These are phyloP conservation scores for Bonia amplexicaulis DNA, from an alignment of 176 grass and related monocot species.

Conservation along the genomic window DNA sequence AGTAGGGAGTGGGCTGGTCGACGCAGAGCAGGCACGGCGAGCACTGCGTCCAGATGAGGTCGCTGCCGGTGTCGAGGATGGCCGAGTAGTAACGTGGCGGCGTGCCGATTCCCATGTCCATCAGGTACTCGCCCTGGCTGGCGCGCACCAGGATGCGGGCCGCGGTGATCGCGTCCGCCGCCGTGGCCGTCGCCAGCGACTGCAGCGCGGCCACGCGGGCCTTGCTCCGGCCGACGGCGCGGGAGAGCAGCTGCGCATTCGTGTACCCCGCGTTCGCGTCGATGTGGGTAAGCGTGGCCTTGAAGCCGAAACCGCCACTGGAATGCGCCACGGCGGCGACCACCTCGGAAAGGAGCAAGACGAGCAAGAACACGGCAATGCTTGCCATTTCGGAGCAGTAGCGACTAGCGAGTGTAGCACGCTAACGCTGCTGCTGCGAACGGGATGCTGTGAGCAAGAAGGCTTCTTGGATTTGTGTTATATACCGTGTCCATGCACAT, in stretches of 20 bases:
- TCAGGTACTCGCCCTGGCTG: conserved; percentile 67
- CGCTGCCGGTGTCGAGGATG: conserved; percentile 63
- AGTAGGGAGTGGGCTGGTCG: conserved; percentile 54
- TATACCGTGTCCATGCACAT: conserved; percentile 15
- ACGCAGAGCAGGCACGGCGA: conserved; percentile 50
- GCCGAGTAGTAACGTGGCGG: conserved; percentile 52
- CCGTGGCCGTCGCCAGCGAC: conserved; percentile 26
- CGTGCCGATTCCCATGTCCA: conserved; percentile 66
- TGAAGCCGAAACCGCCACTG: conserved; percentile 25
- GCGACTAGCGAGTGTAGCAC: neutral
- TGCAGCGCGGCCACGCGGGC: conserved; percentile 37
- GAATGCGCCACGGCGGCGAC: neutral
- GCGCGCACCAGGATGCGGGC: conserved; percentile 37
- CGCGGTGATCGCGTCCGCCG: conserved; percentile 24
- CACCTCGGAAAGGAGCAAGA: neutral
- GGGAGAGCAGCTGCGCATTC: conserved; percentile 36
- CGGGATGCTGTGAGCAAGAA: conserved; percentile 34
- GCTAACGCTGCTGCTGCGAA: conserved; percentile 16
- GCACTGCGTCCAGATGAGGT: conserved; percentile 76
- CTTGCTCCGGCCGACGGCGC: conserved; percentile 47
- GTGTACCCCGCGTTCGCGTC: conserved; percentile 37
- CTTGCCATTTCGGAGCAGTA: neutral
- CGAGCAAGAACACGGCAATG: neutral
- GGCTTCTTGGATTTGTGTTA: conserved; percentile 8
- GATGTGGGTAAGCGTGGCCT: conserved; percentile 44